Base-by-base conservation (phyloP, 352 stramenopile species). In the Pythium folliculosum region DNA sequence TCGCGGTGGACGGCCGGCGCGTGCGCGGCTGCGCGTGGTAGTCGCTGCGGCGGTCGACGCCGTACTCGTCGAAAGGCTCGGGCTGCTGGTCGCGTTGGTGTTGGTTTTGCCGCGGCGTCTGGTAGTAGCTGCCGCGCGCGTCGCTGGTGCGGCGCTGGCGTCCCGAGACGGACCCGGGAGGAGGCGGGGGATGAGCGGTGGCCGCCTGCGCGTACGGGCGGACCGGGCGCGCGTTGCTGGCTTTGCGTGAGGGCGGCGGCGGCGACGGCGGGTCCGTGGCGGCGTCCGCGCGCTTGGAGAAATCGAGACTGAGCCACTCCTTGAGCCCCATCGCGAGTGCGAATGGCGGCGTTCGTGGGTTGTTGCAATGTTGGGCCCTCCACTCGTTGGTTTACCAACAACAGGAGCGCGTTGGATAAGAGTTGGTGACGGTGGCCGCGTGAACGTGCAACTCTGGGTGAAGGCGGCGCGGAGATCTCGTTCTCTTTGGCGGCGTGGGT, bases 231-330 rank as follows among this genome's bases (percentile, higher is more conserved):
- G 60, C 50, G 49, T 53, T 52, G 52, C 62, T 71, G 56, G 57
- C 47, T 49, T 69, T 69, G 17, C 62, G 62, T 2, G 62, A 63
- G 17, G 62, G 62, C 44, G 56, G 49, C 53, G 59, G 52, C 27
- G 53, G 49, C 56, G 47, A 30, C 56, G 61, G 62, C 49, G 49
- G 56, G 4, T 21, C 50, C 22, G 35, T 38, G 52, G 22, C 40
- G 52, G 22, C 40, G 44, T 51, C 49, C 45, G 58, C 56, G 32
- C 51, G 62, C 58, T 65, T 70, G 27, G 78, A 80, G 65, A 86
- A 75, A 60, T 81, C 77, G 47, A 83, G 63, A 25, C 69, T 76
- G 56, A 89, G 70, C 80, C 80, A 88, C 58, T 87, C 78, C 71
- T 86, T 91, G 22, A 91, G 69, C 5, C 80, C 82, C 82, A 91